phyloP scores from a whole-genome alignment of 78 protist genomes.

The Planoprotostelium fungivorum region DNA sequence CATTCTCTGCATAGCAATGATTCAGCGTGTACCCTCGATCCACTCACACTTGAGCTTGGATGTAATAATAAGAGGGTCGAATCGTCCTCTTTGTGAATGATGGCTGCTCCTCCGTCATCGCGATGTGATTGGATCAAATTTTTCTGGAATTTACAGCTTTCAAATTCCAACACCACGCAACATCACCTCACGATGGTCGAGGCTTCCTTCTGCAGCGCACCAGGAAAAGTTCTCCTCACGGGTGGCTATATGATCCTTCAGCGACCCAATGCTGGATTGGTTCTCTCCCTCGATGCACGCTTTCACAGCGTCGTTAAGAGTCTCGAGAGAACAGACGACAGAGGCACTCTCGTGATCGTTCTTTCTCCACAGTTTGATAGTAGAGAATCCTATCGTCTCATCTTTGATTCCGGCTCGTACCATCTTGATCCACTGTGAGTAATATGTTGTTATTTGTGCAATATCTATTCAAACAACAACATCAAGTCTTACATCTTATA shows the following conservation, averaged over 20 bases:
- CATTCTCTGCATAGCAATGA: too few species aligned
- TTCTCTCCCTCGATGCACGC: constrained; percentile 51
- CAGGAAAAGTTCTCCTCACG: constrained; percentile 82
- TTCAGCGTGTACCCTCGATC: background rate
- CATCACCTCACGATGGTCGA: too few species aligned
- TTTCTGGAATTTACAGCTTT: background rate
- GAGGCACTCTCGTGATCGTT: constrained; percentile 5
- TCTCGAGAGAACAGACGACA: background rate
- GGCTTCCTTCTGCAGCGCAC: constrained; percentile 20
- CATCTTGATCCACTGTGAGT: background rate
- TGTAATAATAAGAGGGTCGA: background rate
- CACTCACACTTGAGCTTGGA: background rate
- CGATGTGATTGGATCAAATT: background rate
- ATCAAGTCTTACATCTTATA: constrained; percentile 9
- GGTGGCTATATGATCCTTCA: constrained; percentile 87
- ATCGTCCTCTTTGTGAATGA: background rate
- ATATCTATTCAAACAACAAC: background rate
- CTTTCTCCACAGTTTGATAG: constrained; percentile 55
- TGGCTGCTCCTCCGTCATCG: background rate
- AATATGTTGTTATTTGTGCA: background rate
- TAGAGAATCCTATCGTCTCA: constrained; percentile 14
- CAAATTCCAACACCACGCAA: too few species aligned
- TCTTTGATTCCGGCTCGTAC: background rate
- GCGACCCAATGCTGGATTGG: constrained; percentile 55
- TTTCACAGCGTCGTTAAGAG: constrained; percentile 39